phyloP scores from a whole-genome alignment of 2,329 filamentous ascomycete species.

The Botrytis cinerea region DNA sequence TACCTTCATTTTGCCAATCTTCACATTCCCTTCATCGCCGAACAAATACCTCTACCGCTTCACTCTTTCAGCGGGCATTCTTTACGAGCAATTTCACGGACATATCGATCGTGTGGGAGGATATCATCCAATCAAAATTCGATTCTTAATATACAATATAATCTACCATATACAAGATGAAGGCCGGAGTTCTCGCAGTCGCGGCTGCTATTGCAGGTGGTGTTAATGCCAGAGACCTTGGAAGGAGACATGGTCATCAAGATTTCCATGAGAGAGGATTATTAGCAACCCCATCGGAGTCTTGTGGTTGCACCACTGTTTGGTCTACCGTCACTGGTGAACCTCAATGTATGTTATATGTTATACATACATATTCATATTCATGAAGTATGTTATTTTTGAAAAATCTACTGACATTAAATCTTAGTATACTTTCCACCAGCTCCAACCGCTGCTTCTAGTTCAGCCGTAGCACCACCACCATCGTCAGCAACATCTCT shows the following conservation, averaged over 20 bases:
- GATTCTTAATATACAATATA: conserved; percentile 32
- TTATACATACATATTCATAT: conserved; percentile 9
- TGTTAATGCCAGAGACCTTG: conserved; percentile 59
- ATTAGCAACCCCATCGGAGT: conserved; percentile 43
- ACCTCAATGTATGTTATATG: conserved; percentile 57
- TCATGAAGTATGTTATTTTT: not conserved
- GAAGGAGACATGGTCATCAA: conserved; percentile 53
- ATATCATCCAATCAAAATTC: conserved; percentile 12
- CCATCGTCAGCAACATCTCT: conserved; percentile 13
- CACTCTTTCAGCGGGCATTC: conserved; percentile 88
- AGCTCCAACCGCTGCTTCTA: conserved; percentile 32
- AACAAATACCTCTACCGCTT: conserved; percentile 65
- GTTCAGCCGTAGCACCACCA: not conserved
- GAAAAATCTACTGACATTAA: not conserved
- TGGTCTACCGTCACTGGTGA: conserved; percentile 70
- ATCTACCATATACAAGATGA: conserved; percentile 60
- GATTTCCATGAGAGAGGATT: conserved; percentile 55
- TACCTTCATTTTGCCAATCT: conserved; percentile 48
- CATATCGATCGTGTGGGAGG: not conserved
- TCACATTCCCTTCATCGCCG: conserved; percentile 50
- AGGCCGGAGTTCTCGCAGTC: conserved; percentile 67
- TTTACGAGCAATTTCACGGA: conserved; percentile 30
- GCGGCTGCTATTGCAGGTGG: conserved; percentile 59
- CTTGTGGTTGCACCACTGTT: conserved; percentile 73
- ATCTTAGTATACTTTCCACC: conserved; percentile 36